These are phyloP conservation scores for Plectosphaerella plurivora DNA, from an alignment of 2,329 filamentous ascomycete species.

Conservation along the genomic window DNA sequence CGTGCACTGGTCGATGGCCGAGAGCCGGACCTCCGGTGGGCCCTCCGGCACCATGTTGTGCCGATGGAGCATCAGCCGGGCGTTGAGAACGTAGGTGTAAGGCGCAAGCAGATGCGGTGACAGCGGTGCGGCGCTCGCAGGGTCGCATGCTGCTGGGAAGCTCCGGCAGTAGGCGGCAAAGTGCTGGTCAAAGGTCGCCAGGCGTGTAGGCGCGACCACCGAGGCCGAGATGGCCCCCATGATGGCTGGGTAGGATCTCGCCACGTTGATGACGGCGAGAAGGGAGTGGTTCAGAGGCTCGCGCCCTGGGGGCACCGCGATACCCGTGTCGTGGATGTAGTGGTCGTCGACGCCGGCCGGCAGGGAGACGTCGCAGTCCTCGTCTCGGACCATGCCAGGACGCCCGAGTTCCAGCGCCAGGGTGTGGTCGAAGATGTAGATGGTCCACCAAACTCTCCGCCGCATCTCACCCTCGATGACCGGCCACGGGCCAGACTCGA, in stretches of 20 bases:
- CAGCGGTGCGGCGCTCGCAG: constrained; percentile 60
- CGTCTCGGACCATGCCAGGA: constrained; percentile 78
- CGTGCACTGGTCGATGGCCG: constrained; percentile 75
- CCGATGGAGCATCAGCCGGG: constrained; percentile 79
- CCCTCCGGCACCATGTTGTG: constrained; percentile 79
- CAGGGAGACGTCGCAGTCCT: constrained; percentile 79
- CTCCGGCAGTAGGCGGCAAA: constrained; percentile 70
- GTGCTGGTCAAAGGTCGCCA: constrained; percentile 77
- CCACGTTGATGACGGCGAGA: constrained; percentile 75
- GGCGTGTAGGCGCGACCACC: constrained; percentile 59
- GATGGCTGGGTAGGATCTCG: constrained; percentile 71
- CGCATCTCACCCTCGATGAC: constrained; percentile 81
- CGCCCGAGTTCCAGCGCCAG: constrained; percentile 76
- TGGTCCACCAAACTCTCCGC: constrained; percentile 86
- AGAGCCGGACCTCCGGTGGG: constrained; percentile 57
- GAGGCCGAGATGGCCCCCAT: constrained; percentile 66
- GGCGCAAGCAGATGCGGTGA: constrained; percentile 72
- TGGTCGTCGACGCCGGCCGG: constrained; percentile 80
- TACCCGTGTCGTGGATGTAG: constrained; percentile 58
- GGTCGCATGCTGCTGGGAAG: constrained; percentile 72
- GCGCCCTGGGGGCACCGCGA: constrained; percentile 44
- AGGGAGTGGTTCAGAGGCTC: constrained; percentile 65
- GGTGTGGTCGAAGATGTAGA: constrained; percentile 83
- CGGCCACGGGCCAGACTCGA: constrained; percentile 68
- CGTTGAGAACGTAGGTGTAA: constrained; percentile 73